A percentile compares a stretch with the other conserved stretches of the same genome.
phyloP scores from a whole-genome alignment of 2,329 filamentous ascomycete genomes.

The Didymella pinodella region DNA sequence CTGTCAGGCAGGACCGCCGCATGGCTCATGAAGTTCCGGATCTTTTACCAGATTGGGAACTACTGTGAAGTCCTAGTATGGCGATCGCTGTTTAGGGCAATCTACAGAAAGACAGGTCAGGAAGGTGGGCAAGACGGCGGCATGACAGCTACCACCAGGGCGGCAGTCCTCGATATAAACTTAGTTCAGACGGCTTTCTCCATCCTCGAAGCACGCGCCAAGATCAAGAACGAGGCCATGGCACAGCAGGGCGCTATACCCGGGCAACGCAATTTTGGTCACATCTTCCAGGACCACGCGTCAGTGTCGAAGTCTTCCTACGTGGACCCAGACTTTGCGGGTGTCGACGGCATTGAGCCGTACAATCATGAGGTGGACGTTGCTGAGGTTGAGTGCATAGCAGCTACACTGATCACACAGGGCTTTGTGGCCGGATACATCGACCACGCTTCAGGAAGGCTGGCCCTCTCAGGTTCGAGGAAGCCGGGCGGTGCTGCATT shows the following conservation, averaged over 20 bases:
- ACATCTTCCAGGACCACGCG: constrained; percentile 61
- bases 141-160: constrained; percentile 48
- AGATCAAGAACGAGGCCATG: constrained; percentile 38
- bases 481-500: constrained; percentile 61
- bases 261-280: constrained; percentile 52
- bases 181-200: constrained; percentile 71
- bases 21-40: constrained; percentile 79
- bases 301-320: constrained; percentile 49
- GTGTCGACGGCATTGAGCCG: constrained; percentile 40
- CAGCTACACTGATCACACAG: constrained; percentile 79
- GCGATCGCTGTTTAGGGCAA: constrained; percentile 79
- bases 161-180: constrained; percentile 77
- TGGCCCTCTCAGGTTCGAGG: constrained; percentile 82
- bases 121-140: constrained; percentile 68
- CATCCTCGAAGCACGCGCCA: constrained; percentile 67
- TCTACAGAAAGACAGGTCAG: constrained; percentile 81
- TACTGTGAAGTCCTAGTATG: constrained; percentile 83
- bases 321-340: constrained; percentile 57
- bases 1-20: constrained; percentile 40
- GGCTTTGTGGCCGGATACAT: constrained; percentile 85
- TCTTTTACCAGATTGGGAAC: constrained; percentile 78
- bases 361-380: constrained; percentile 58
- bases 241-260: constrained; percentile 38
- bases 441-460: constrained; percentile 76
- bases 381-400: constrained; percentile 76